Conservation (phyloP, 768 basidiomycete genomes). For the Tulasnella sp. region DNA sequence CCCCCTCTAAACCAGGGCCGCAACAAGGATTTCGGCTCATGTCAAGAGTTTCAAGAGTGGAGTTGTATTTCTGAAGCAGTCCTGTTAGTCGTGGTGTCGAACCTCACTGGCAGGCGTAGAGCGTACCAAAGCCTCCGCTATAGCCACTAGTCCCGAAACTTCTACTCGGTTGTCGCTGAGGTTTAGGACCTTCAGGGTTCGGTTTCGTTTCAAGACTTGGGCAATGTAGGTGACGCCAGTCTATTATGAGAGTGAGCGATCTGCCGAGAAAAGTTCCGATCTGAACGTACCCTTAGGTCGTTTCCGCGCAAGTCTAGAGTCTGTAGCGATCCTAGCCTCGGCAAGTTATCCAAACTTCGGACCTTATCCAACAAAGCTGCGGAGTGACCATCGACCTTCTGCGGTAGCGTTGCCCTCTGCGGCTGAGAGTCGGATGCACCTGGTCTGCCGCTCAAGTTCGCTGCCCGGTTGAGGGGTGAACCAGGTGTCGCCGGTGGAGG, state of each 20-base stretch:
- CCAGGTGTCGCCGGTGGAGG: conserved; percentile 9
- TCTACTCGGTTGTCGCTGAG: conserved; percentile 93
- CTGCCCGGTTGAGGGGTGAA: not conserved
- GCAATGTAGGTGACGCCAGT: conserved; percentile 84
- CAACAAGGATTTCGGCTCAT: conserved; percentile 90
- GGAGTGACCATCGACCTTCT: conserved; percentile 27
- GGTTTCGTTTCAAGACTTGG: conserved; percentile 92
- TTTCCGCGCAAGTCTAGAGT: conserved; percentile 91
- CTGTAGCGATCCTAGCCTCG: conserved; percentile 75
- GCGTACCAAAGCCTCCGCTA: conserved; percentile 82
- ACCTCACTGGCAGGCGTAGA: not conserved
- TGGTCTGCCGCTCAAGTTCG: not conserved
- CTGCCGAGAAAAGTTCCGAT: not conserved
- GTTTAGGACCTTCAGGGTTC: conserved; percentile 91
- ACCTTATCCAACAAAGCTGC: conserved; percentile 83
- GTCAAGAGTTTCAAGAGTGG: conserved; percentile 88
- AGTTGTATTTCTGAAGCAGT: conserved; percentile 81
- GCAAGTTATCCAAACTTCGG: conserved; percentile 79
- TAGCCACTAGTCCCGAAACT: conserved; percentile 63
- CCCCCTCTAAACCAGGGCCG: conserved; percentile 86
- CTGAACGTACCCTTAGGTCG: conserved; percentile 71
- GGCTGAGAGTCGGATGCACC: not conserved
- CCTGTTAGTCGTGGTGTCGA: not conserved
- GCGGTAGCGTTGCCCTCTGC: not conserved
- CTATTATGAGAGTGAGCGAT: conserved; percentile 33